Evolutionary conservation across 495 filamentous ascomycete genomes (phyloP), one percentile per base, ranked within the genome.

Genomic region (Penicillium longicatenatum): DNA sequence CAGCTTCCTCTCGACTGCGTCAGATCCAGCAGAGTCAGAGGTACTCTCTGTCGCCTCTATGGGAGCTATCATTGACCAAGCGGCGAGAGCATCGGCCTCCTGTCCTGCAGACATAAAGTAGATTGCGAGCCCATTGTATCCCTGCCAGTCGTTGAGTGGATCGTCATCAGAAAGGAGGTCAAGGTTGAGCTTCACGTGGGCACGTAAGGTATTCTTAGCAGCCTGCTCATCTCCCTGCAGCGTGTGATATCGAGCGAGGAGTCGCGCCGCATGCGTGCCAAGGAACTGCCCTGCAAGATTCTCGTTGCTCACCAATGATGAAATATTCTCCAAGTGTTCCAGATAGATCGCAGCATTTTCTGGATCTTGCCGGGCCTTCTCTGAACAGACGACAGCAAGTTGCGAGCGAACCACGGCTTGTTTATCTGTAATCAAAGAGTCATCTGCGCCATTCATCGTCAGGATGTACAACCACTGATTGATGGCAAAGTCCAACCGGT

Each of bases 81-180:
- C 60, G 11, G 63, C 63, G 17, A 66, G 60, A 22, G 48, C 26
- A 17, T 66, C 54, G 11, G 11, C 57, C 3, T 60, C 60, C 33
- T 54, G 47, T 6, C 61, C 64, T 0, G 57, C 61, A 30, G 41
- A 59, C 61, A 64, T 63, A 17, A 66, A 29, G 46, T 55, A 24
- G 5, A 44, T 49, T 10, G 60, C 60, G 26, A 79, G 56, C 1
- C 70, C 48, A 55, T 60, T 59, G 37, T 71, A 76, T 1, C 70
- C 77, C 11, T 63, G 61, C 52, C 68, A 72, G 52, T 79, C 77
- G 41, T 79, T 79, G 16, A 71, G 62, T 9, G 66, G 63, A 50
- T 79, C 77, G 5, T 72, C 71, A 26, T 79, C 77, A 0, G 72
- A 75, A 2, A 79, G 68, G 22, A 79, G 66, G 48, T 79, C 72